Conservation (phyloP, 179 eudicot genomes). For the Patellifolia procumbens region DNA sequence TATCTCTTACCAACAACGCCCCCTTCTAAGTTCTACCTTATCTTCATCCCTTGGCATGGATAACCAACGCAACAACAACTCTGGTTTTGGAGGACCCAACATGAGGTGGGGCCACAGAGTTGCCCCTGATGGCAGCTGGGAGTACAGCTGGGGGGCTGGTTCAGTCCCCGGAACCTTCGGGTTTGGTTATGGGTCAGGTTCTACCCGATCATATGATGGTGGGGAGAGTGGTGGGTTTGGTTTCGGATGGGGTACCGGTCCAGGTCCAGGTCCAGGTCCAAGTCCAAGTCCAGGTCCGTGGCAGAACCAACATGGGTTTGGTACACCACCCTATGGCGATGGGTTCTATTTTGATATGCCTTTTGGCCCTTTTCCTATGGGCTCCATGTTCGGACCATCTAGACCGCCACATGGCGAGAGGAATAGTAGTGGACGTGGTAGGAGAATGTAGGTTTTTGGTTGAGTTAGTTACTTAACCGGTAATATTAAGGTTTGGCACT, state of each 20-base stretch:
- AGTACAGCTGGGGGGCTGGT: background rate
- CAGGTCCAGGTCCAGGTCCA: background rate
- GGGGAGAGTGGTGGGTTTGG: background rate
- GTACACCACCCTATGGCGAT: background rate
- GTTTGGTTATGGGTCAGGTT: background rate
- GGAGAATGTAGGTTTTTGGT: too few species aligned
- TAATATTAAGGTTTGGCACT: background rate
- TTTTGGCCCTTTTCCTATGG: background rate
- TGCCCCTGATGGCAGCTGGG: conserved; percentile 1
- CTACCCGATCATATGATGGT: background rate
- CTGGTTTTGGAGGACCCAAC: background rate
- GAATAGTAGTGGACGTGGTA: background rate
- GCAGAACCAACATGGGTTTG: background rate
- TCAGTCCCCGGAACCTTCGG: background rate
- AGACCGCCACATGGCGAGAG: background rate
- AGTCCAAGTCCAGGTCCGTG: background rate
- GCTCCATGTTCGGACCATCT: background rate
- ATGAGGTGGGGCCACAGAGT: conserved; percentile 1
- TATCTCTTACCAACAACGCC: too few species aligned
- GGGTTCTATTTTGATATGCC: background rate
- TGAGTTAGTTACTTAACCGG: too few species aligned
- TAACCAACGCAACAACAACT: background rate
- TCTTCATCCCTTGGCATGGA: too few species aligned
- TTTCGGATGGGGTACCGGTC: background rate
- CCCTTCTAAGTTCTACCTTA: too few species aligned